Conservation (phyloP, 1,139 yeast species). For the Taphrina communis region DNA sequence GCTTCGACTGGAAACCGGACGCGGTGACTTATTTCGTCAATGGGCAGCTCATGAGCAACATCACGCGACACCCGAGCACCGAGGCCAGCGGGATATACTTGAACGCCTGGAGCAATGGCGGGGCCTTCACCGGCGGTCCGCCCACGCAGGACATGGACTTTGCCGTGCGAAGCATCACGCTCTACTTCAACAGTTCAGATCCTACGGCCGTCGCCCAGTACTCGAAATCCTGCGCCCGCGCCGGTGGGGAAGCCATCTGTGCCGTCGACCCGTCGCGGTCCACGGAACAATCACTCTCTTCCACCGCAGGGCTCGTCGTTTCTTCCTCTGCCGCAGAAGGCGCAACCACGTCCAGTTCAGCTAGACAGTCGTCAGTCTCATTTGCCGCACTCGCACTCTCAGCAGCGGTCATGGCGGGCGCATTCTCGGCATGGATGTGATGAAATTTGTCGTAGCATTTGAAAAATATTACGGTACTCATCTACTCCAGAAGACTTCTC, state of each 20-base stretch:
- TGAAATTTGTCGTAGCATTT: not conserved
- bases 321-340: not conserved
- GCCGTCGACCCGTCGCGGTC: constrained; percentile 7
- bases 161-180: not conserved
- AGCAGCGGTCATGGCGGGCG: not conserved
- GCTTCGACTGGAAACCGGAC: constrained; percentile 28
- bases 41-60: constrained; percentile 6
- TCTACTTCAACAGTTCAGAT: constrained; percentile 27
- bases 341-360: not conserved
- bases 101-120: constrained; percentile 32
- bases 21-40: constrained; percentile 19
- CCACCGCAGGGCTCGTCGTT: constrained; percentile 7
- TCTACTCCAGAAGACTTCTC: too few relatives aligned
- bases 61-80: constrained; percentile 21
- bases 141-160: constrained; percentile 13
- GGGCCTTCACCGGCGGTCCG: constrained; percentile 24
- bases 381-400: not conserved
- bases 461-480: too few relatives aligned
- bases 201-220: not conserved
- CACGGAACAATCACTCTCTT: not conserved
- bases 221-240: not conserved
- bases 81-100: constrained; percentile 7
- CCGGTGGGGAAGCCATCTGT: not conserved
- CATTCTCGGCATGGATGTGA: not conserved
- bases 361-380: not conserved